These are phyloP conservation scores for Aaosphaeria arxii DNA, from an alignment of 2,329 filamentous ascomycete genomes.

Conservation along the genomic window DNA sequence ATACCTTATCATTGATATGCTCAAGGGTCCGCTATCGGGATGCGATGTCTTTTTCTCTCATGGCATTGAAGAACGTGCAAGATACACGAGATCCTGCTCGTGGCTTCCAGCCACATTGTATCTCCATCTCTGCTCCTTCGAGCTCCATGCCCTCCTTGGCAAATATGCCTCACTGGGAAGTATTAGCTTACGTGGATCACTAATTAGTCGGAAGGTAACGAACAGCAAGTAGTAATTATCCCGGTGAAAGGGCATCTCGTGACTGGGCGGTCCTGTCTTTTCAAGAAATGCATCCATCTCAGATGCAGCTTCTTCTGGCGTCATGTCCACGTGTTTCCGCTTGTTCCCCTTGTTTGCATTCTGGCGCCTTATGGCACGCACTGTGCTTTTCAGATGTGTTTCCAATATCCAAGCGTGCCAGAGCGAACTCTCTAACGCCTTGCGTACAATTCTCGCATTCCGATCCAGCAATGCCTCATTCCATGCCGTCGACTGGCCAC, in stretches of 20 bases:
- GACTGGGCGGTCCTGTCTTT: slow-evolving; percentile 49
- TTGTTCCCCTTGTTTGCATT: slow-evolving; percentile 49
- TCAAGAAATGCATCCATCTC: slow-evolving; percentile 53
- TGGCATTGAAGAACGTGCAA: slow-evolving; percentile 7
- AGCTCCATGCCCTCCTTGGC: slow-evolving; percentile 55
- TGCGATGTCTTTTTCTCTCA: too few relatives aligned
- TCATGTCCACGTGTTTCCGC: slow-evolving; percentile 46
- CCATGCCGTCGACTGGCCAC: slow-evolving; percentile 50
- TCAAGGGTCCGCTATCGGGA: too few relatives aligned
- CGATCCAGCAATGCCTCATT: slow-evolving; percentile 45
- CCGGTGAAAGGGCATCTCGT: slow-evolving; percentile 54
- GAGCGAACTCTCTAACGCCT: slow-evolving; percentile 47
- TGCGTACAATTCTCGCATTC: slow-evolving; percentile 46
- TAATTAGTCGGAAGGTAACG: slow-evolving; percentile 1
- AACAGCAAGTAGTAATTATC: slow-evolving; percentile 59
- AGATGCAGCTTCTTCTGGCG: slow-evolving; percentile 41
- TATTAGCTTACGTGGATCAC: slow-evolving; percentile 6
- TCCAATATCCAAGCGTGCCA: slow-evolving; percentile 52
- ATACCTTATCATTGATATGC: too few relatives aligned
- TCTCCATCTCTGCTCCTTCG: slow-evolving; percentile 46
- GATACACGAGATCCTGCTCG: slow-evolving; percentile 37
- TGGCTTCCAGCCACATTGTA: slow-evolving; percentile 44
- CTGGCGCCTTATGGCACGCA: slow-evolving; percentile 47
- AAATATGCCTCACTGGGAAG: slow-evolving; percentile 48
- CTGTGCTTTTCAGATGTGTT: slow-evolving; percentile 47